These are phyloP conservation scores for Thermoascus crustaceus DNA, from an alignment of 2,329 filamentous ascomycete genomes.

Conservation along the genomic window DNA sequence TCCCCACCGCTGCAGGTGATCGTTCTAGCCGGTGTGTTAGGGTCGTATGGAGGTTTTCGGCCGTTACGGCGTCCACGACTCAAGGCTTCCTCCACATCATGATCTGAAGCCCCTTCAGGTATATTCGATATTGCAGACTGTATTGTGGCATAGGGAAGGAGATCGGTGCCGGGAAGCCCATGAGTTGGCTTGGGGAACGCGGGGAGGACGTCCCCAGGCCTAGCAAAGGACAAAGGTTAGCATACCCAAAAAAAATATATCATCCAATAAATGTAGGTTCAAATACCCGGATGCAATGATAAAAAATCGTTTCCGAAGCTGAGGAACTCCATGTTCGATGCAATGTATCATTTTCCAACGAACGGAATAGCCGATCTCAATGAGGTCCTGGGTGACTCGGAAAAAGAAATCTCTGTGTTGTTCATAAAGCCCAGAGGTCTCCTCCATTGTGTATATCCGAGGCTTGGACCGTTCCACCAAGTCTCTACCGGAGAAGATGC, in stretches of 20 bases:
- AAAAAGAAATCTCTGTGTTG: slow-evolving; percentile 50
- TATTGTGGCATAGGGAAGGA: slow-evolving; percentile 35
- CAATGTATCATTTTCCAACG: slow-evolving; percentile 56
- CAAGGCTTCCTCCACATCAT: slow-evolving; percentile 28
- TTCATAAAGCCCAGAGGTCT: slow-evolving; percentile 61
- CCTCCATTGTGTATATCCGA: slow-evolving; percentile 66
- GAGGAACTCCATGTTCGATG: slow-evolving; percentile 43
- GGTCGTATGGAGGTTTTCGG: slow-evolving; percentile 36
- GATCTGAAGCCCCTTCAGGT: slow-evolving; percentile 32
- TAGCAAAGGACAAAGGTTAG: slow-evolving; percentile 40
- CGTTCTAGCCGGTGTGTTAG: slow-evolving; percentile 44
- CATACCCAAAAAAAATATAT: too few species aligned
- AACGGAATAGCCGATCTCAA: slow-evolving; percentile 58
- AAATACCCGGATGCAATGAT: slow-evolving; percentile 47
- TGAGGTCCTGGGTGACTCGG: slow-evolving; percentile 55
- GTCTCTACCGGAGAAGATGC: slow-evolving; percentile 40
- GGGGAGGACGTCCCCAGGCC: slow-evolving; percentile 64
- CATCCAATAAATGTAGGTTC: too few species aligned
- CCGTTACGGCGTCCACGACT: slow-evolving; percentile 16
- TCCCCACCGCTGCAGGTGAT: slow-evolving; percentile 57
- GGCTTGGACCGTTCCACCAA: slow-evolving; percentile 54
- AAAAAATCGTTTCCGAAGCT: slow-evolving; percentile 42
- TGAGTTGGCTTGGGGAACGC: slow-evolving; percentile 58
- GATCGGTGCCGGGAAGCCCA: slow-evolving; percentile 19
- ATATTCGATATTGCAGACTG: slow-evolving; percentile 34